Conservation (phyloP, 805 yeast genomes). For the Tetrapisispora namnaoensis region DNA sequence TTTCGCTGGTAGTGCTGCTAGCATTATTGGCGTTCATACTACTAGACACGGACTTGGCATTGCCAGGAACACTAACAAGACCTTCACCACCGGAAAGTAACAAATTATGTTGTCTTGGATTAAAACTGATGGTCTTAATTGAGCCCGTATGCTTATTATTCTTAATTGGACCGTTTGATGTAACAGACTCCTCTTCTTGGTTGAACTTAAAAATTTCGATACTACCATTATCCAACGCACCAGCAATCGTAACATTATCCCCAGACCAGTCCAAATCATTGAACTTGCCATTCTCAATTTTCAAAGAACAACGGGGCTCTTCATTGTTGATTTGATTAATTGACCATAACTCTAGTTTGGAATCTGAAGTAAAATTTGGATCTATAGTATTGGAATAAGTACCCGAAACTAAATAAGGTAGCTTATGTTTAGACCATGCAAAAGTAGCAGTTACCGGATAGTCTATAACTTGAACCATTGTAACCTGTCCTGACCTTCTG, state of each 20-base stretch:
- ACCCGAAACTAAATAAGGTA: constrained; percentile 80
- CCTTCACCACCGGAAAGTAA: constrained; percentile 55
- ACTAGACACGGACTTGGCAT: background rate
- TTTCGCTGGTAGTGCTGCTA: constrained; percentile 72
- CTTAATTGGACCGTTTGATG: constrained; percentile 42
- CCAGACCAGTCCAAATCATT: constrained; percentile 79
- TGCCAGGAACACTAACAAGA: background rate
- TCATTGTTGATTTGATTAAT: constrained; percentile 36
- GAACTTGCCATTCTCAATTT: constrained; percentile 47
- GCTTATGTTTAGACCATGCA: constrained; percentile 78
- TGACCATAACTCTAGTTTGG: constrained; percentile 75
- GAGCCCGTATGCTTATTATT: constrained; percentile 56
- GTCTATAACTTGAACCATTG: constrained; percentile 77
- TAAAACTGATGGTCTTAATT: constrained; percentile 67
- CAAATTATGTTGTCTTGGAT: constrained; percentile 58
- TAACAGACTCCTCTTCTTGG: constrained; percentile 34
- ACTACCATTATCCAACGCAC: constrained; percentile 78
- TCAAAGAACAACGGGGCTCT: constrained; percentile 36
- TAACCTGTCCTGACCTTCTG: background rate
- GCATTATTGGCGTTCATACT: background rate
- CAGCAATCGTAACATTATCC: constrained; percentile 60
- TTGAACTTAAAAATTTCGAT: constrained; percentile 62
- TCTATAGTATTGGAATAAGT: constrained; percentile 96
- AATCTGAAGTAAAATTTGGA: constrained; percentile 68
- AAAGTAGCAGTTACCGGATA: constrained; percentile 83